Percentiles rank a stretch among this genome's conserved stretches.
phyloP scores from a whole-genome alignment of 2,329 filamentous ascomycete species.

The Xylaria sp. region DNA sequence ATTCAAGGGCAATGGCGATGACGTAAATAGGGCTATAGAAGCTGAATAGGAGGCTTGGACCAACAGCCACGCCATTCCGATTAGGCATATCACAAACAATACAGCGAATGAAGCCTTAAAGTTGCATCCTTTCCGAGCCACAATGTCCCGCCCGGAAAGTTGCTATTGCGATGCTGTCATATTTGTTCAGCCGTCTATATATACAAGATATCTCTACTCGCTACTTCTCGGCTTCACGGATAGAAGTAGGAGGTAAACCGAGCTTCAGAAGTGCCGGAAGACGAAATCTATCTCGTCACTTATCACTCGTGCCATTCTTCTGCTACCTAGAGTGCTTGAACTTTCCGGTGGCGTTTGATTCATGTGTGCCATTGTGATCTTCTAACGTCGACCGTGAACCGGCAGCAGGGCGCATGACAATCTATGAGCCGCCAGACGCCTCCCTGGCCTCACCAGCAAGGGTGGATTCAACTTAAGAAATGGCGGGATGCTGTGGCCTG shows the following conservation, averaged over 20 bases:
- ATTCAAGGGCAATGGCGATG: conserved; percentile 7
- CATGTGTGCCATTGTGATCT: conserved; percentile 3
- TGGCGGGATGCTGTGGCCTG: conserved; percentile 21
- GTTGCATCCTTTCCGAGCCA: conserved; percentile 5
- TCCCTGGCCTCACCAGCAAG: conserved; percentile 5
- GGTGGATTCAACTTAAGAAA: conserved; percentile 16
- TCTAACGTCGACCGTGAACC: conserved; percentile 36
- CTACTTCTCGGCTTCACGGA: neutral
- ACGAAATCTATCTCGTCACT: neutral
- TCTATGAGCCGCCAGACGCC: conserved; percentile 10
- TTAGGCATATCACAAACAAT: conserved; percentile 9
- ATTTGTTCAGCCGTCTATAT: neutral
- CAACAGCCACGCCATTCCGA: conserved; percentile 13
- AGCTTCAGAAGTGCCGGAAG: conserved; percentile 1
- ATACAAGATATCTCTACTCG: neutral
- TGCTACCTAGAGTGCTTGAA: conserved; percentile 13
- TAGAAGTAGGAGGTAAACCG: conserved; percentile 8
- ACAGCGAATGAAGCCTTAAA: neutral
- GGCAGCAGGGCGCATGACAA: conserved; percentile 35
- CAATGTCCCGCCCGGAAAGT: conserved; percentile 6
- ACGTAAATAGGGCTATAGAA: conserved; percentile 18
- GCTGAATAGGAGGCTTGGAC: conserved; percentile 20
- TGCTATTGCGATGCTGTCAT: neutral
- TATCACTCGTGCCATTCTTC: conserved; percentile 2
- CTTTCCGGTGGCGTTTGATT: conserved; percentile 24